Conservation (phyloP, 2,329 filamentous ascomycete species). For the Botryotinia calthae region DNA sequence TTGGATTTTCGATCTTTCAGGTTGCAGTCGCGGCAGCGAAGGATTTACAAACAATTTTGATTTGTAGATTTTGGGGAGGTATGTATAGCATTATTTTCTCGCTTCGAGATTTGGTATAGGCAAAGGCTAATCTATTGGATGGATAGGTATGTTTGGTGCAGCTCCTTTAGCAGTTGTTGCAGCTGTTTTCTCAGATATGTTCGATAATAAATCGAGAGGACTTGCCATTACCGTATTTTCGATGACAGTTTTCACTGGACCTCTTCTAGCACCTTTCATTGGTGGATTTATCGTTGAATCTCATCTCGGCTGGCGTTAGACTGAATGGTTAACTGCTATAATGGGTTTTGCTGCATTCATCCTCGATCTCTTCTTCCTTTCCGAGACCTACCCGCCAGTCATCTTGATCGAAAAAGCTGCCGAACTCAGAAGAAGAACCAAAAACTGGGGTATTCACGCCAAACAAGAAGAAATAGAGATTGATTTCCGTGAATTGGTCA, state of each 20-base stretch:
- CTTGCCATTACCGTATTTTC: conserved; percentile 57
- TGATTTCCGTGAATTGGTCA: conserved; percentile 60
- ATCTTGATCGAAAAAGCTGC: conserved; percentile 61
- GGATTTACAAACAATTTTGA: conserved; percentile 65
- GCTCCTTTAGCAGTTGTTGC: conserved; percentile 67
- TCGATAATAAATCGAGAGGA: conserved; percentile 61
- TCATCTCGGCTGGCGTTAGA: conserved; percentile 71
- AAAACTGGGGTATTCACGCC: conserved; percentile 69
- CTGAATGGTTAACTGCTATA: conserved; percentile 60
- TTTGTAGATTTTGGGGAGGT: conserved; percentile 71
- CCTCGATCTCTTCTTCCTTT: conserved; percentile 60
- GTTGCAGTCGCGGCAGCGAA: conserved; percentile 63
- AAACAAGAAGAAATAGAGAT: conserved; percentile 71
- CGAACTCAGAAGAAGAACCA: conserved; percentile 60
- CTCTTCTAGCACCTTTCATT: conserved; percentile 65
- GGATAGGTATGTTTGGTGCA: conserved; percentile 59
- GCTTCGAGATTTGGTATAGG: neutral
- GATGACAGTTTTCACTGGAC: conserved; percentile 64
- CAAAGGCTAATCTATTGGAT: conserved; percentile 14
- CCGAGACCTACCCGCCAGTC: conserved; percentile 68
- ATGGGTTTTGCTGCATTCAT: conserved; percentile 61
- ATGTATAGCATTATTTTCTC: conserved; percentile 41
- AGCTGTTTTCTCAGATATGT: conserved; percentile 71
- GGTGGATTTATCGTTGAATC: conserved; percentile 65
- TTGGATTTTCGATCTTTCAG: conserved; percentile 68